phyloP scores from a whole-genome alignment of 495 filamentous ascomycete genomes.

The Antarctomyces pellizariae region DNA sequence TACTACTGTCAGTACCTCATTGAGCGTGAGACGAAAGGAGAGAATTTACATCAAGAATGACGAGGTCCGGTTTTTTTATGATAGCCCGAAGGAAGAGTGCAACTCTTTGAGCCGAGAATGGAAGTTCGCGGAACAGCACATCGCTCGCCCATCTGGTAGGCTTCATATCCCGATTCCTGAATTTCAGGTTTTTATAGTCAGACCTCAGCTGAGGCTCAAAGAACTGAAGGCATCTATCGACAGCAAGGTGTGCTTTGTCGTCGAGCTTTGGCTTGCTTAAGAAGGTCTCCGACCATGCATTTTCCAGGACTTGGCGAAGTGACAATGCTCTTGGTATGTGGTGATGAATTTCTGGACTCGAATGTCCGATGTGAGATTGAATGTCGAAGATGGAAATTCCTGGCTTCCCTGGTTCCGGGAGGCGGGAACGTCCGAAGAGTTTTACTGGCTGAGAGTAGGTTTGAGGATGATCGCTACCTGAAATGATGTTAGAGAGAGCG shows the following conservation, averaged over 20 bases:
- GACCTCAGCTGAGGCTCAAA: constrained; percentile 49
- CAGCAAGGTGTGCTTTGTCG: constrained; percentile 24
- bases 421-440: constrained; percentile 59
- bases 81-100: constrained; percentile 68
- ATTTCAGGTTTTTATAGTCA: constrained; percentile 5
- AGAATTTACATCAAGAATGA: constrained; percentile 83
- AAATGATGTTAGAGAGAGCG: no score
- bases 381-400: constrained; percentile 83
- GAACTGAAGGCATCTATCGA: constrained; percentile 44
- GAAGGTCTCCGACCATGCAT: constrained; percentile 79
- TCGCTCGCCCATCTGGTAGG: constrained; percentile 37
- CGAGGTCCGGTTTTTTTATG: constrained; percentile 60
- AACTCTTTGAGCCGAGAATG: constrained; percentile 59
- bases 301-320: constrained; percentile 51
- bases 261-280: constrained; percentile 38
- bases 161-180: constrained; percentile 8
- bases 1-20: no score
- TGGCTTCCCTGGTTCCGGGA: constrained; percentile 44
- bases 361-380: constrained; percentile 73
- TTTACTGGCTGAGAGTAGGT: constrained; percentile 72
- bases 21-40: no score
- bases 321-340: constrained; percentile 70
- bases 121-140: constrained; percentile 46
- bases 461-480: constrained; percentile 92
- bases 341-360: constrained; percentile 77